These are phyloP conservation scores for Ensete glaucum DNA, from an alignment of 176 grass and related monocot species.

Conservation along the genomic window DNA sequence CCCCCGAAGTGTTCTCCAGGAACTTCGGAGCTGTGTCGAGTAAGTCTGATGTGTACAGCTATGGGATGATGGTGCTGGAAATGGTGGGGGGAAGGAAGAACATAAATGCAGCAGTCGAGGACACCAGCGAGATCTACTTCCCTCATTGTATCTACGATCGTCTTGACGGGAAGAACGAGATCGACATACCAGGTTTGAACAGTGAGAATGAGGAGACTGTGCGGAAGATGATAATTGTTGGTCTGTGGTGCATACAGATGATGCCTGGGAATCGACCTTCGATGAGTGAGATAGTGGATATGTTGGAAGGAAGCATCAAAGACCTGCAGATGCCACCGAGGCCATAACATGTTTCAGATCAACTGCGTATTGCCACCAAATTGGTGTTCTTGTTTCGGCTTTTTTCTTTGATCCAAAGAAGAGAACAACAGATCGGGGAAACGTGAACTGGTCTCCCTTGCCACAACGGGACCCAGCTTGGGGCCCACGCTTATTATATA, in stretches of 20 bases:
- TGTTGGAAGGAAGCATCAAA: conserved; percentile 1
- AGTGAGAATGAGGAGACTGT: background rate
- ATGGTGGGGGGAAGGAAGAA: background rate
- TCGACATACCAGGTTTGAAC: background rate
- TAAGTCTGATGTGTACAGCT: conserved; percentile 7
- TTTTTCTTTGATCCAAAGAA: too few relatives aligned
- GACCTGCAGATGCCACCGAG: background rate
- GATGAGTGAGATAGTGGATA: background rate
- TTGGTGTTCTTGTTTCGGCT: too few relatives aligned
- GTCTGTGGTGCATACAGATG: background rate
- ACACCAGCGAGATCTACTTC: background rate
- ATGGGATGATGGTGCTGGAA: conserved; percentile 6
- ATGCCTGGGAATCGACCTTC: background rate
- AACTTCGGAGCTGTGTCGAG: background rate
- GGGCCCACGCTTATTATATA: too few relatives aligned
- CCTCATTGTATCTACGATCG: background rate
- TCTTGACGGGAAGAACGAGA: background rate
- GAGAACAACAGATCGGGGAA: too few relatives aligned
- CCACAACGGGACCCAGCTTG: too few relatives aligned
- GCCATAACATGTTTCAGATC: background rate
- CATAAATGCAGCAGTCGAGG: background rate
- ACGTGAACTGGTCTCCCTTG: too few relatives aligned
- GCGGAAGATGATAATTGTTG: conserved; percentile 1
- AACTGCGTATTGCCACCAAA: too few relatives aligned
- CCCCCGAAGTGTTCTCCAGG: background rate